Base-by-base conservation (phyloP, 352 stramenopile genomes). In the Thalassiosira sp. region DNA sequence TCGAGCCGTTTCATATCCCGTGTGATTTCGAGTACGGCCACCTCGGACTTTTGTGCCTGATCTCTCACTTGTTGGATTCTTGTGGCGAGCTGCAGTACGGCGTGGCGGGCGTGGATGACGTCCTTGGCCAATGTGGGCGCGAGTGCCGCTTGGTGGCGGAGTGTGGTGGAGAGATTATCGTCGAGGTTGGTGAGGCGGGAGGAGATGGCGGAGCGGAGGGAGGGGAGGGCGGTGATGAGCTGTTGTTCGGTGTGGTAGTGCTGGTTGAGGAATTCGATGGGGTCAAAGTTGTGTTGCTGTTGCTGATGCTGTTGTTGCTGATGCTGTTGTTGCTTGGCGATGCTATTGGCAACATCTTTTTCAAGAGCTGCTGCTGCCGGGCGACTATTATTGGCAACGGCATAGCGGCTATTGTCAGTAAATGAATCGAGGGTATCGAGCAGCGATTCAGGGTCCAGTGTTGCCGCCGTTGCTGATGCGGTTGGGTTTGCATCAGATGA, bases 1-100 rank as follows among this genome's bases (percentile, higher is more conserved):
- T 99, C 97, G 7, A 99, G 90, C 62, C 97, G 94, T 84, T 98
- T 98, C 82, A 99, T 99, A 83, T 99, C 97, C 22, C 94, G 89
- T 57, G 96, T 99, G 54, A 99, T 99, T 84, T 98, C 96, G 60
- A 98, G 87, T 7, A 99, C 97, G 87, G 98, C 98, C 43, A 94
- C 79, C 81, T 99, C 96, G 24, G 90, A 97, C 78, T 98, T 94
- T 62, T 96, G 91, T 7, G 96, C 96, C 82, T 98, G 98, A 24
- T 82, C 76, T 76, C 94, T 93, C 37, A 99, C 98, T 37, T 96
- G 90, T 35, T 92, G 81, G 42, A 98, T 97, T 64, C 98, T 96
- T 70, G 91, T 75, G 62, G 95, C 94, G 3, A 99, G 87, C 72
- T 96, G 91, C 31, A 92, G 69, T 3, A 98, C 95, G 7, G 93